Conservation (phyloP, 352 stramenopile genomes). For the Achlya hypogyna region DNA sequence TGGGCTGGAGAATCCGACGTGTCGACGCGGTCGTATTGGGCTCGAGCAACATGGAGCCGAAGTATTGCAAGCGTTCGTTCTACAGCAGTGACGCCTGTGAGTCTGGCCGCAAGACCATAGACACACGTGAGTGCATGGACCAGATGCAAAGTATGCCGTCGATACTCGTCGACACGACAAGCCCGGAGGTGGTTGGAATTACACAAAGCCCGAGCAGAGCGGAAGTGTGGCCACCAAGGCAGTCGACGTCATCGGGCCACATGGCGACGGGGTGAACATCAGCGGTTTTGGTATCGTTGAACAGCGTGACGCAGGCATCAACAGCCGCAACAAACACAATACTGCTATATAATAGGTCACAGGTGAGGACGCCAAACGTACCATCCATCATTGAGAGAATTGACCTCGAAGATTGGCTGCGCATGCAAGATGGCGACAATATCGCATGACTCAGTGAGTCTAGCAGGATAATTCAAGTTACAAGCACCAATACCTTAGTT, state of each 20-base stretch:
- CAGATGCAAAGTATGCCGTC: neutral
- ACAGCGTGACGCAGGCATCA: neutral
- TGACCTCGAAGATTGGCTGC: neutral
- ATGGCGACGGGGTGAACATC: neutral
- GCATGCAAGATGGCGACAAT: neutral
- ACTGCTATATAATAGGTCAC: neutral
- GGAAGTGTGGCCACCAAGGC: neutral
- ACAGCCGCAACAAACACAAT: neutral
- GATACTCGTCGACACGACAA: slow-evolving; percentile 9
- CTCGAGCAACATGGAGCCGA: too few species aligned
- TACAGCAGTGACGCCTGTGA: too few species aligned
- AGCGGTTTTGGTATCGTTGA: neutral
- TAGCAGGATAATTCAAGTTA: neutral
- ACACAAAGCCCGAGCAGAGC: neutral
- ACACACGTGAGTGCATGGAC: neutral
- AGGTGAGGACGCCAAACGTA: neutral
- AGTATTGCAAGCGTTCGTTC: too few species aligned
- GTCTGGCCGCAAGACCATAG: neutral
- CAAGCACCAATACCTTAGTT: neutral
- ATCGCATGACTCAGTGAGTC: neutral
- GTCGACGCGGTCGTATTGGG: too few species aligned
- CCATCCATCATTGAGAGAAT: slow-evolving; percentile 6
- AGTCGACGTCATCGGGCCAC: neutral
- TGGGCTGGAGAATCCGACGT: too few species aligned
- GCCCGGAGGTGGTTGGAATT: neutral